Conservation (phyloP, 257 asterid genomes). For the Apocynum venetum region DNA sequence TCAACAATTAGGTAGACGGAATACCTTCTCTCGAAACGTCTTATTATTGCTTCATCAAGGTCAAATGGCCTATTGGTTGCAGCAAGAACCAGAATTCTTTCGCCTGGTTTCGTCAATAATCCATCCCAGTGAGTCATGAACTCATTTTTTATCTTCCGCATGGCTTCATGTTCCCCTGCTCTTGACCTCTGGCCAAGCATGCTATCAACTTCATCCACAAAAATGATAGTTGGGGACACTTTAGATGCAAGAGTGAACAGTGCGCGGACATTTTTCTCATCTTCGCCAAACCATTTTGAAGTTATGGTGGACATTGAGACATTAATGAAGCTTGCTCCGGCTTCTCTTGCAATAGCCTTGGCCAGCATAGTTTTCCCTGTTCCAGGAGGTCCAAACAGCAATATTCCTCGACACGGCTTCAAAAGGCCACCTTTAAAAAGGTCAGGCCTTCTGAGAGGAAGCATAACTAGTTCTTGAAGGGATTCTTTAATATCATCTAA, state of each 20-base stretch:
- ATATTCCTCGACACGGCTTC: conserved; percentile 84
- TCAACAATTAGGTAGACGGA: background rate
- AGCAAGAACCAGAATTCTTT: conserved; percentile 79
- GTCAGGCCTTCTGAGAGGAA: conserved; percentile 78
- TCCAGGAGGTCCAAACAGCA: conserved; percentile 91
- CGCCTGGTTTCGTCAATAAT: conserved; percentile 62
- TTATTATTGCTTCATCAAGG: conserved; percentile 86
- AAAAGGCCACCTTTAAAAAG: conserved; percentile 83
- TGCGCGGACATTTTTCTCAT: conserved; percentile 84
- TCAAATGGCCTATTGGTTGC: conserved; percentile 93
- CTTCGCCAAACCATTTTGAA: conserved; percentile 95
- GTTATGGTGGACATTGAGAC: conserved; percentile 80
- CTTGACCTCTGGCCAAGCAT: conserved; percentile 81
- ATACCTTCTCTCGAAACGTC: conserved; percentile 90
- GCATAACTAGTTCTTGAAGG: conserved; percentile 84
- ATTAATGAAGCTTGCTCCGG: conserved; percentile 85
- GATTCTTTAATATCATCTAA: conserved; percentile 76
- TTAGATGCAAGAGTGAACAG: conserved; percentile 79
- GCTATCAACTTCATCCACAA: conserved; percentile 92
- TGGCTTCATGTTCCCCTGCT: conserved; percentile 87
- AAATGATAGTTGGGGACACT: conserved; percentile 86
- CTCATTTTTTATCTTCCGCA: conserved; percentile 85
- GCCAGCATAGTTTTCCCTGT: conserved; percentile 93
- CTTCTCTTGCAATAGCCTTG: conserved; percentile 86
- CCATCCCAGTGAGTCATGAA: conserved; percentile 97